Percentiles rank a stretch among this genome's conserved stretches.
Evolutionary conservation across 1,284 basidiomycete species (phyloP).

Genomic region (Boletellus sp.): DNA sequence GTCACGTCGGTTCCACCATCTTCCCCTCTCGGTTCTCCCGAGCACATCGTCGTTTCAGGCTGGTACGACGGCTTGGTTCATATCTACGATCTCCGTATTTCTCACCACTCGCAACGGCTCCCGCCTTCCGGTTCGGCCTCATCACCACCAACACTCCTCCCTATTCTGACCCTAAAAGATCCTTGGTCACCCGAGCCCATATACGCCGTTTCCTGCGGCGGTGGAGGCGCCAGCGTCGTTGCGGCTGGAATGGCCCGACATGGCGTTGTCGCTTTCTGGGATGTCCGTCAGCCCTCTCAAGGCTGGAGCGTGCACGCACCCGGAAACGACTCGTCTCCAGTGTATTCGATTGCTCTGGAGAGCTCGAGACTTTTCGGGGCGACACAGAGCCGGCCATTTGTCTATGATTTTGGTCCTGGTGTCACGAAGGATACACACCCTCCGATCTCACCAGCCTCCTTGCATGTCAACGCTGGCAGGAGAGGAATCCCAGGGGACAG

Average conservation of each 20-base stretch:
- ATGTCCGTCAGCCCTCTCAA: constrained; percentile 52
- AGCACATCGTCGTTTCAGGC: constrained; percentile 70
- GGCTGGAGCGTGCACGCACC: constrained; percentile 78
- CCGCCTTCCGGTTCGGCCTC: neutral
- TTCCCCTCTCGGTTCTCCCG: constrained; percentile 62
- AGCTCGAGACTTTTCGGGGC: constrained; percentile 71
- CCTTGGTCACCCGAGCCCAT: constrained; percentile 69
- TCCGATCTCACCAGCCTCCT: constrained; percentile 31
- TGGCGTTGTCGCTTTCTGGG: constrained; percentile 74
- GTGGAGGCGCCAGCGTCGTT: constrained; percentile 59
- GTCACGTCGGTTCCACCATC: constrained; percentile 55
- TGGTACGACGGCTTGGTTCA: constrained; percentile 75
- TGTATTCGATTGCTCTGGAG: constrained; percentile 67
- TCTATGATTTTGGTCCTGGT: constrained; percentile 70
- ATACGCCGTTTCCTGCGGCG: constrained; percentile 66
- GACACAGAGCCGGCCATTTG: constrained; percentile 69
- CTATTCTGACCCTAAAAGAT: constrained; percentile 58
- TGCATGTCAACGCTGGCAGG: constrained; percentile 4
- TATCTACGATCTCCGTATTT: constrained; percentile 66
- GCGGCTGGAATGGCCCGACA: constrained; percentile 72
- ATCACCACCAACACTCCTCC: constrained; percentile 38
- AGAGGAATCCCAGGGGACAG: constrained; percentile 36
- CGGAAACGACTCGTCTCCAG: constrained; percentile 68
- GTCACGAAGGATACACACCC: constrained; percentile 58
- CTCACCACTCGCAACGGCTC: constrained; percentile 15